These are phyloP conservation scores for Pyrenula massariospora DNA, from an alignment of 495 filamentous ascomycete genomes.

Conservation along the genomic window DNA sequence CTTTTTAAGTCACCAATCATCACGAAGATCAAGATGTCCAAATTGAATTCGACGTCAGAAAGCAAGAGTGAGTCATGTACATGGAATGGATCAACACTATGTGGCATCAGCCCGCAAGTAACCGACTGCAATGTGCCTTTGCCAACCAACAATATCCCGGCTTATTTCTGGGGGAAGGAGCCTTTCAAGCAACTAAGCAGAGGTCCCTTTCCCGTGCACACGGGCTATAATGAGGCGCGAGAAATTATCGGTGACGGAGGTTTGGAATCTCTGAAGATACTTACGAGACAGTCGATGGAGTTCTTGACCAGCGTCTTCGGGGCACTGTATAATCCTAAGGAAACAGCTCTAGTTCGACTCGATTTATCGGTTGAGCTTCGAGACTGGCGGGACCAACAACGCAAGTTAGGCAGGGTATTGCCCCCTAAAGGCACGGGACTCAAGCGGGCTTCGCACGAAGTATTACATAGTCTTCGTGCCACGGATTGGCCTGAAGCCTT, in stretches of 20 bases:
- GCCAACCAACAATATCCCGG: constrained; percentile 8
- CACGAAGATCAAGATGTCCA: background rate
- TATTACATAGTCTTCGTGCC: constrained; percentile 6
- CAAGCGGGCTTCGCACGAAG: constrained; percentile 8
- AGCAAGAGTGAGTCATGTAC: background rate
- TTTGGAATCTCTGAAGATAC: constrained; percentile 1
- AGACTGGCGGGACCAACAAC: constrained; percentile 11
- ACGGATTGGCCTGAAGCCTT: constrained; percentile 14
- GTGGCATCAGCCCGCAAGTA: background rate
- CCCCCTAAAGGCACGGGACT: constrained; percentile 16
- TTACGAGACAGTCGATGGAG: constrained; percentile 1
- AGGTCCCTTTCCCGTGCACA: constrained; percentile 2
- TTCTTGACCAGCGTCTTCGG: constrained; percentile 1
- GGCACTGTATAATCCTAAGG: constrained; percentile 1
- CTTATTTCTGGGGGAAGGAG: constrained; percentile 8
- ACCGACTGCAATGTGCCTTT: constrained; percentile 11
- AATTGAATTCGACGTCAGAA: background rate
- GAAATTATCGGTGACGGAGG: constrained; percentile 3
- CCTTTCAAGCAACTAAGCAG: constrained; percentile 1
- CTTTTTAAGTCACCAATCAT: background rate
- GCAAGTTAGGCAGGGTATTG: constrained; percentile 9
- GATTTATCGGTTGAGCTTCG: constrained; percentile 11
- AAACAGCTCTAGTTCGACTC: constrained; percentile 5
- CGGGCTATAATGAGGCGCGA: constrained; percentile 5
- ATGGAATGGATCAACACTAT: background rate